A percentile compares a stretch with the other conserved stretches of the same genome.
phyloP scores from a whole-genome alignment of 768 basidiomycete species.

The Terana coerulea region DNA sequence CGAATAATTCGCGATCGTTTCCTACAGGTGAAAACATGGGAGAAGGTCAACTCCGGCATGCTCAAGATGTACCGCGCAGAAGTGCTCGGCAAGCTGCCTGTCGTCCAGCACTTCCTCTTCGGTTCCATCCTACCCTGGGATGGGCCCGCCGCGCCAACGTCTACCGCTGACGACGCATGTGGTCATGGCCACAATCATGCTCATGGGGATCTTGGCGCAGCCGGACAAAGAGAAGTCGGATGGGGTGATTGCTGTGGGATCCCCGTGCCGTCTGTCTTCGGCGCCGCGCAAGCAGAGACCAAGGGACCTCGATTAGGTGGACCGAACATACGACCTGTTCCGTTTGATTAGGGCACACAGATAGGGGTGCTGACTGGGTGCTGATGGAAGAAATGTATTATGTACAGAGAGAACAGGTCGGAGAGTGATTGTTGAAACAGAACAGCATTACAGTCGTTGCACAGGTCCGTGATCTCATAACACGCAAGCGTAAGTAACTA shows the following conservation, averaged over 20 bases:
- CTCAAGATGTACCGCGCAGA: conserved; percentile 97
- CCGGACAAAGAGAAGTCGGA: conserved; percentile 51
- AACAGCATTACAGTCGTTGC: too few species aligned
- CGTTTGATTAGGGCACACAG: conserved; percentile 85
- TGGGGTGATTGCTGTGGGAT: conserved; percentile 96
- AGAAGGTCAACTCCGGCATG: conserved; percentile 95
- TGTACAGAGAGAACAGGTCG: too few species aligned
- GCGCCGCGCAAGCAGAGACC: conserved; percentile 57
- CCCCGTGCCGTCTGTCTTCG: conserved; percentile 79
- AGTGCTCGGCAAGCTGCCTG: conserved; percentile 92
- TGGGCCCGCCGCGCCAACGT: conserved; percentile 45
- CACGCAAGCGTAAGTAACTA: too few species aligned
- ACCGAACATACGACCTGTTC: conserved; percentile 69
- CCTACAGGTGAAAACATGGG: conserved; percentile 82
- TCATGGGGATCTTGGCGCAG: conserved; percentile 34
- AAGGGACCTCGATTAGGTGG: conserved; percentile 44
- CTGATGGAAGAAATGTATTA: too few species aligned
- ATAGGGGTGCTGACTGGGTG: too few species aligned
- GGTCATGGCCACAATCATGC: conserved; percentile 52
- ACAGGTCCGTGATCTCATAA: too few species aligned
- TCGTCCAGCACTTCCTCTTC: conserved; percentile 95
- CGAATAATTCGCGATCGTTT: not conserved
- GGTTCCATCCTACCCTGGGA: conserved; percentile 74
- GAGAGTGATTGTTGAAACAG: too few species aligned
- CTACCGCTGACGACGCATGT: conserved; percentile 29